Evolutionary conservation across 2,329 filamentous ascomycete species (phyloP).

Genomic region (Samsoniella hepiali): DNA sequence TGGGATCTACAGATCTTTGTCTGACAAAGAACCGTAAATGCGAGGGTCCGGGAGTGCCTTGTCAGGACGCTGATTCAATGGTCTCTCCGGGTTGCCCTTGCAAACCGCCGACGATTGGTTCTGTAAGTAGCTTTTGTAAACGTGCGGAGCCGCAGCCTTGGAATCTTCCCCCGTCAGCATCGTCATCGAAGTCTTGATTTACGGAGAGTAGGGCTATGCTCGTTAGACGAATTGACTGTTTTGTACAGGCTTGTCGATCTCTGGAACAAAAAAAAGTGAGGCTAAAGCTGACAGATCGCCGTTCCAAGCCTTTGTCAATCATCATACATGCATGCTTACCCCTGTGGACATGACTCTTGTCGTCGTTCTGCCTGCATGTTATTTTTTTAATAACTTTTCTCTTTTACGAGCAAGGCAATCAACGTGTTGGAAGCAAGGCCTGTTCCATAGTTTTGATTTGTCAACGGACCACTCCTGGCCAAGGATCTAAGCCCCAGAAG

Average conservation of each 20-base stretch:
- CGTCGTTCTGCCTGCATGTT: not conserved
- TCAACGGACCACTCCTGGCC: not conserved
- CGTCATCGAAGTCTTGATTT: not conserved
- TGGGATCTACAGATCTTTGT: not conserved
- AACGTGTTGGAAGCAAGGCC: not conserved
- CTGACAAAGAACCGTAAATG: not conserved
- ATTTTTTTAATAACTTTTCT: too few species aligned
- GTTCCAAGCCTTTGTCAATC: not conserved
- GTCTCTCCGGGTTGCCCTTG: too few species aligned
- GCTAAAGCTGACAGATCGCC: not conserved
- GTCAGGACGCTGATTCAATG: too few species aligned
- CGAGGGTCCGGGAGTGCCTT: not conserved
- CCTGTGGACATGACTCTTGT: not conserved
- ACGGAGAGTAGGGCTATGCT: not conserved
- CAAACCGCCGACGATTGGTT: too few species aligned
- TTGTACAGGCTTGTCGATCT: not conserved
- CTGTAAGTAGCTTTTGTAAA: not conserved
- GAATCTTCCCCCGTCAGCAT: not conserved
- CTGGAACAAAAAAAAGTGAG: not conserved
- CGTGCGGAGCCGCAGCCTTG: not conserved
- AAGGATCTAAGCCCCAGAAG: not conserved
- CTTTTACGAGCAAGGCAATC: not conserved
- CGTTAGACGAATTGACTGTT: not conserved
- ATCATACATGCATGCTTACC: not conserved
- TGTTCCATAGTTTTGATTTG: not conserved